These are phyloP conservation scores for Alternaria dauci DNA, from an alignment of 2,329 filamentous ascomycete species.

Conservation along the genomic window DNA sequence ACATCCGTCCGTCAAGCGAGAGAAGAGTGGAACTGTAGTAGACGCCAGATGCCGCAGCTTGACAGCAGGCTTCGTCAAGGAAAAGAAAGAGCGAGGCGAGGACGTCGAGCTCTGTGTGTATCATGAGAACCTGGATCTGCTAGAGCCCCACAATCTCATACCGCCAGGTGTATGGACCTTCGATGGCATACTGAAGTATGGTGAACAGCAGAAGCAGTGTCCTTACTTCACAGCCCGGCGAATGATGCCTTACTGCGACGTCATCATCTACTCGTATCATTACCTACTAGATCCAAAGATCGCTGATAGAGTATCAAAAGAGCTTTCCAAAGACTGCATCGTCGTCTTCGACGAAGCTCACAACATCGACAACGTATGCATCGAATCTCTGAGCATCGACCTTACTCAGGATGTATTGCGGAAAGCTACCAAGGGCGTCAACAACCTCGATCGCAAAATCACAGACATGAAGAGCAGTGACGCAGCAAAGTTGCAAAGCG, in stretches of 20 bases:
- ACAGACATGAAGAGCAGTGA: slow-evolving; percentile 95
- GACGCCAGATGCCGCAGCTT: slow-evolving; percentile 95
- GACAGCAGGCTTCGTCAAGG: slow-evolving; percentile 95
- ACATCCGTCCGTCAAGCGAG: slow-evolving; percentile 92
- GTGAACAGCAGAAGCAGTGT: slow-evolving; percentile 95
- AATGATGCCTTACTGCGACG: slow-evolving; percentile 99
- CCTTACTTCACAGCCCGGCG: slow-evolving; percentile 95
- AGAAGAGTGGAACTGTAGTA: slow-evolving; percentile 93
- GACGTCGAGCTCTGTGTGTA: slow-evolving; percentile 95
- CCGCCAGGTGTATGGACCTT: slow-evolving; percentile 96
- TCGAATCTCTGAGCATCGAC: slow-evolving; percentile 95
- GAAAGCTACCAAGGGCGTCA: slow-evolving; percentile 88
- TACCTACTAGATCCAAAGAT: slow-evolving; percentile 98
- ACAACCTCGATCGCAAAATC: slow-evolving; percentile 90
- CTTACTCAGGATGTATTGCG: slow-evolving; percentile 93
- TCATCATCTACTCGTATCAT: slow-evolving; percentile 99
- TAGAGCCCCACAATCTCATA: slow-evolving; percentile 93
- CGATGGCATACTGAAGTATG: slow-evolving; percentile 86
- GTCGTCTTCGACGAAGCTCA: slow-evolving; percentile 99
- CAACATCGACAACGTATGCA: slow-evolving; percentile 99
- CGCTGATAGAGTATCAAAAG: slow-evolving; percentile 90
- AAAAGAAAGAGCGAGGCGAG: slow-evolving; percentile 95
- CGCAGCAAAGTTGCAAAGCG: slow-evolving; percentile 89
- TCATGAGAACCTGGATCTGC: slow-evolving; percentile 95
- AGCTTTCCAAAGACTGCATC: slow-evolving; percentile 97